A percentile compares a stretch with the other conserved stretches of the same genome.
phyloP scores from a whole-genome alignment of 1,284 basidiomycete species.

The Polyporus tsugae region DNA sequence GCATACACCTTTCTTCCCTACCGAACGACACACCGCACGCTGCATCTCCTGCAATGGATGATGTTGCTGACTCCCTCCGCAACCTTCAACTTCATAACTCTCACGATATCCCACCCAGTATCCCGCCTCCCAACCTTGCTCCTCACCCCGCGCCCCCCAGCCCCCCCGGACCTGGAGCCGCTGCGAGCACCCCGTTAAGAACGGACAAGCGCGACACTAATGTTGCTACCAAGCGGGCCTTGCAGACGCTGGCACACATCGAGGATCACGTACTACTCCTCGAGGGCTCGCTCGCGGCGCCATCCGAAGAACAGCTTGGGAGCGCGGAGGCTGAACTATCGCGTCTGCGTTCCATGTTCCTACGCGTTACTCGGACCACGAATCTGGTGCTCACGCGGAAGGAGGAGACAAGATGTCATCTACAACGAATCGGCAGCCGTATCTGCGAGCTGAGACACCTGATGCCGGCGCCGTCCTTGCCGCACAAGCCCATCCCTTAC shows the following conservation, averaged over 20 bases:
- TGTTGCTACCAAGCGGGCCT: not conserved
- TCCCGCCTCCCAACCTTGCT: not conserved
- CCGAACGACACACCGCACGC: not conserved
- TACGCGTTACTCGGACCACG: not conserved
- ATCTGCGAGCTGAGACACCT: conserved; percentile 2
- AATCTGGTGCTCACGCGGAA: not conserved
- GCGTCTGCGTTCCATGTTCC: not conserved
- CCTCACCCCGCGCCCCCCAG: too few species aligned
- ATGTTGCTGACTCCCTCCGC: not conserved
- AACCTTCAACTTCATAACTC: not conserved
- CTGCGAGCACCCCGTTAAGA: not conserved
- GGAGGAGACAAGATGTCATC: not conserved
- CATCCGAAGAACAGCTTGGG: not conserved
- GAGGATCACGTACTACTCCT: not conserved
- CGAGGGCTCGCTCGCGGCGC: not conserved
- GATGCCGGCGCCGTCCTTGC: not conserved
- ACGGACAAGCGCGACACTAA: not conserved
- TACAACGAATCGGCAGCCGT: not conserved
- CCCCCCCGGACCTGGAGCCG: not conserved
- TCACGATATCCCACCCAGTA: not conserved
- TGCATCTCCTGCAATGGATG: too few species aligned
- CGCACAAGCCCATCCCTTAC: not conserved
- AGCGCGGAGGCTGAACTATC: not conserved
- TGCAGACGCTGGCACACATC: not conserved
- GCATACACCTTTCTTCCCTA: not conserved